A percentile compares a stretch with the other conserved stretches of the same genome.
phyloP scores from a whole-genome alignment of 306 rosid genomes.

The Begonia masoniana region DNA sequence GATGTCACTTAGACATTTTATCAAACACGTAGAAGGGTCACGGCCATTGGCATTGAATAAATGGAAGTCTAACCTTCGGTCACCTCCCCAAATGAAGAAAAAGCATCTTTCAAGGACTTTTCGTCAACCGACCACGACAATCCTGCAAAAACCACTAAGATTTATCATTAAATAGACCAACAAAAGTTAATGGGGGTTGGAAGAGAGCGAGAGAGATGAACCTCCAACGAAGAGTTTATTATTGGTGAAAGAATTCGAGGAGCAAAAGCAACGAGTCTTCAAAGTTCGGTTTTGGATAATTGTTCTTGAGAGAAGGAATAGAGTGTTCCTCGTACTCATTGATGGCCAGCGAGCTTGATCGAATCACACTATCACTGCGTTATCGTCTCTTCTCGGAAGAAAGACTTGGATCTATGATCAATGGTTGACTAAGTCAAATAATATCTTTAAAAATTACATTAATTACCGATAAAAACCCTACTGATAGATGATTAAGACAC shows the following conservation, averaged over 20 bases:
- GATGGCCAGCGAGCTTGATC: background rate
- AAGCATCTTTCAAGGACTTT: conserved; percentile 63
- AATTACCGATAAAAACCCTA: too few species aligned
- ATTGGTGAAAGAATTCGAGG: conserved; percentile 25
- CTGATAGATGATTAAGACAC: too few species aligned
- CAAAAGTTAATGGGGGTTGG: background rate
- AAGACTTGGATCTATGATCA: too few species aligned
- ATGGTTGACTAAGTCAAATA: too few species aligned
- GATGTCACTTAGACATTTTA: conserved; percentile 19
- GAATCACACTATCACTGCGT: too few species aligned
- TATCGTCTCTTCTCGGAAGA: too few species aligned
- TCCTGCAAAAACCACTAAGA: conserved; percentile 31
- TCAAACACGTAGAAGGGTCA: conserved; percentile 21
- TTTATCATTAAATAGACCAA: conserved; percentile 1
- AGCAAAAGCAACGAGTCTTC: conserved; percentile 26
- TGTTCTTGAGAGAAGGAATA: conserved; percentile 11
- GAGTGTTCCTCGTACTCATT: conserved; percentile 10
- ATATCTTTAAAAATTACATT: too few species aligned
- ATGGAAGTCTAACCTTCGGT: conserved; percentile 40
- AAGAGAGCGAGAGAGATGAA: conserved; percentile 6
- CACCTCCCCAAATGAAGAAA: conserved; percentile 73
- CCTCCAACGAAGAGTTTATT: conserved; percentile 82
- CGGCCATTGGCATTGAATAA: background rate
- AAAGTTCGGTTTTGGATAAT: conserved; percentile 11
- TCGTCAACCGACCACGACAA: conserved; percentile 83